Conservation (phyloP, 2,329 filamentous ascomycete species). For the Lecanicillium sp. region DNA sequence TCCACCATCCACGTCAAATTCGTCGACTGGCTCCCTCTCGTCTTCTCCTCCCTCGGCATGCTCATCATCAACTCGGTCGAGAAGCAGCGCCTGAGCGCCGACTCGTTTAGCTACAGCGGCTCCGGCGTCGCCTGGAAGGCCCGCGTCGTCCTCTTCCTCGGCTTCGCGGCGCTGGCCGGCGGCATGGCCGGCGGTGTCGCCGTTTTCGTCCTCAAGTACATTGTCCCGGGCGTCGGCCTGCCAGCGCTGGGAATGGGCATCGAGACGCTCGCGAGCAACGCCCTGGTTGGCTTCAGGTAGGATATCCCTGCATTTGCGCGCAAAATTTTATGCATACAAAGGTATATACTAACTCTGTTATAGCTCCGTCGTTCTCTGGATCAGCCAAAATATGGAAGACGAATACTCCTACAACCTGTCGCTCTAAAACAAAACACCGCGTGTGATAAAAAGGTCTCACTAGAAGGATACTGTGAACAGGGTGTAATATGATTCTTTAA, state of each 20-base stretch:
- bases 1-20: slow-evolving; percentile 58
- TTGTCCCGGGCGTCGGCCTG: slow-evolving; percentile 51
- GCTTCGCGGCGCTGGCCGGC: slow-evolving; percentile 58
- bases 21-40: slow-evolving; percentile 63
- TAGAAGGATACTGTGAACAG: too few relatives aligned
- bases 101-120: slow-evolving; percentile 58
- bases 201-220: slow-evolving; percentile 60
- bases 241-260: slow-evolving; percentile 59
- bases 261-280: slow-evolving; percentile 61
- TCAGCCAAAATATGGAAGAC: slow-evolving; percentile 68
- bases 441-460: slow-evolving; percentile 3
- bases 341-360: background rate
- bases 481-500: too few relatives aligned
- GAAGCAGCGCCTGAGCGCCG: slow-evolving; percentile 57
- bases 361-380: slow-evolving; percentile 59
- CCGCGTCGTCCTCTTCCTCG: slow-evolving; percentile 60
- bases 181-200: slow-evolving; percentile 66
- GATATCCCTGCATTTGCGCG: slow-evolving; percentile 1
- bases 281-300: slow-evolving; percentile 54
- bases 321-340: background rate
- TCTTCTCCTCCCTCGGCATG: slow-evolving; percentile 63
- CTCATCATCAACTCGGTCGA: slow-evolving; percentile 66
- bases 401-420: slow-evolving; percentile 64
- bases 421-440: too few relatives aligned
- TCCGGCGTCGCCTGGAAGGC: slow-evolving; percentile 63